A percentile compares a stretch with the other conserved stretches of the same genome.
These are phyloP conservation scores for Arachis hypogaea DNA, from an alignment of 306 rosid species.

Conservation along the genomic window DNA sequence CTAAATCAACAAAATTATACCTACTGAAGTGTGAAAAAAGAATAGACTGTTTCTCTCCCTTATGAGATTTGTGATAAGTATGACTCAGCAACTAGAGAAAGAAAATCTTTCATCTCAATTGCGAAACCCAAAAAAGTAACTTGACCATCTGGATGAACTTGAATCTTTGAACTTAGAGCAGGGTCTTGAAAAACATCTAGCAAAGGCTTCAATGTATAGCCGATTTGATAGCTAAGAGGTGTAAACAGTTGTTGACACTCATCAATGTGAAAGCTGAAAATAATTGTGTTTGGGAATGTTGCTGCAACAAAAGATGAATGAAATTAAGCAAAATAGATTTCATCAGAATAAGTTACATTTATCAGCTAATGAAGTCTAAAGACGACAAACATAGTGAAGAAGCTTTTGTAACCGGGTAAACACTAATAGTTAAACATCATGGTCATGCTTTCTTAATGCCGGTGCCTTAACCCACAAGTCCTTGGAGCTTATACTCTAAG, in stretches of 20 bases:
- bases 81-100: constrained; percentile 72
- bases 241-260: constrained; percentile 42
- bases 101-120: constrained; percentile 73
- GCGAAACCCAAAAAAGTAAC: constrained; percentile 62
- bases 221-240: constrained; percentile 50
- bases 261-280: constrained; percentile 57
- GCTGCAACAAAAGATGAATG: constrained; percentile 55
- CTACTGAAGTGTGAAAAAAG: constrained; percentile 76
- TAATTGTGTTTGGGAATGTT: constrained; percentile 47
- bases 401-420: constrained; percentile 1
- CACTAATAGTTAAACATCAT: neutral
- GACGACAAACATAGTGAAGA: no score
- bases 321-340: constrained; percentile 26
- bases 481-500: neutral
- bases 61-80: constrained; percentile 49
- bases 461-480: neutral
- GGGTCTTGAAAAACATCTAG: constrained; percentile 66
- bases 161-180: constrained; percentile 59
- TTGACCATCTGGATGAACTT: constrained; percentile 71
- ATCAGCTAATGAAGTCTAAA: no score
- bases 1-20: constrained; percentile 47
- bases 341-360: constrained; percentile 17
- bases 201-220: constrained; percentile 55
- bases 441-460: constrained; percentile 9
- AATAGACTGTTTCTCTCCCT: constrained; percentile 53